A percentile compares a stretch with the other conserved stretches of the same genome.
Evolutionary conservation across 768 basidiomycete species (phyloP).

Genomic region (Crassisporium funariophilum): DNA sequence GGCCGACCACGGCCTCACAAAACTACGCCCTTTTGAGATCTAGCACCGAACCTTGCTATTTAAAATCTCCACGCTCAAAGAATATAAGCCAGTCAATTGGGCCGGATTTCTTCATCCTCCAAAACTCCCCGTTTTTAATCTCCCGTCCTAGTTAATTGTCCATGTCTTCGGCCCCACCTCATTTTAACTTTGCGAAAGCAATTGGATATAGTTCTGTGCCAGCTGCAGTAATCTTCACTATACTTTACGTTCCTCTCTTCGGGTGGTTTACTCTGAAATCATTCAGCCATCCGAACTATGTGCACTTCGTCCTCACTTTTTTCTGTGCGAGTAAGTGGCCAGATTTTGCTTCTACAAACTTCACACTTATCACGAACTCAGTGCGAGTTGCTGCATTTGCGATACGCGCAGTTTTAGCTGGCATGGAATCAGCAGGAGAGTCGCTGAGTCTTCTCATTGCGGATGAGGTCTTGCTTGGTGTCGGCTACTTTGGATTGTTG

Average conservation of each 20-base stretch:
- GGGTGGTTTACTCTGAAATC: slow-evolving; percentile 32
- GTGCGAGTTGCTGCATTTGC: slow-evolving; percentile 44
- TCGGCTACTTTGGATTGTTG: slow-evolving; percentile 47
- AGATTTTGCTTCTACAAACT: not conserved
- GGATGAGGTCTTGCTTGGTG: slow-evolving; percentile 39
- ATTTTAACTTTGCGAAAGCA: slow-evolving; percentile 34
- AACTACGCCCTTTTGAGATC: too few species aligned
- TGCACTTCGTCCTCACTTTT: slow-evolving; percentile 33
- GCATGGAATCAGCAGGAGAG: slow-evolving; percentile 30
- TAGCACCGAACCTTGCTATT: too few species aligned
- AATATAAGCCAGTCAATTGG: too few species aligned
- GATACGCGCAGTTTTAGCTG: slow-evolving; percentile 40
- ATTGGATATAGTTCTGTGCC: slow-evolving; percentile 36
- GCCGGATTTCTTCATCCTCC: not conserved
- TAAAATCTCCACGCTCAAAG: too few species aligned
- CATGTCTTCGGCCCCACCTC: not conserved
- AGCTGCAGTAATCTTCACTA: slow-evolving; percentile 37
- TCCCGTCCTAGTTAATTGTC: not conserved
- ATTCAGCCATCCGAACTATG: slow-evolving; percentile 33
- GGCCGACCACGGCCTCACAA: too few species aligned
- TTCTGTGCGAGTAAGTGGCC: slow-evolving; percentile 41
- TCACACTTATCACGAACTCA: slow-evolving; percentile 13
- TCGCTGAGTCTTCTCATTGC: slow-evolving; percentile 36
- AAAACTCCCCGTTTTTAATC: not conserved
- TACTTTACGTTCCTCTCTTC: slow-evolving; percentile 33